Base-by-base conservation (phyloP, 805 yeast genomes). In the Candida ascalaphidarum region DNA sequence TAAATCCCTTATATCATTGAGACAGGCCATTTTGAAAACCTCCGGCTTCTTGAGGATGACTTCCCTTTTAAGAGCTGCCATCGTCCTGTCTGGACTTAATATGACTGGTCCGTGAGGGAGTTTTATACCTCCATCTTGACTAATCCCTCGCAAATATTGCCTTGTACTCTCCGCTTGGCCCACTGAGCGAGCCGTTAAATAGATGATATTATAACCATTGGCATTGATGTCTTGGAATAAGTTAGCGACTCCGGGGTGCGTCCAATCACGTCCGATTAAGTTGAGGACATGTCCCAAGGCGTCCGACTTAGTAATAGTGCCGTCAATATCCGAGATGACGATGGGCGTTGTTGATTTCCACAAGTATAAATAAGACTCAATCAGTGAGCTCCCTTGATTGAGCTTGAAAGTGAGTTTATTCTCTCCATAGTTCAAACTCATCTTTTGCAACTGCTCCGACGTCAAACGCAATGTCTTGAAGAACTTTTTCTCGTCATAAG, bases 11-110 rank as follows among this genome's bases (percentile, higher is more conserved):
- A 92, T 77, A 58, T 92, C 98, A 30, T 79, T 76, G 35, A 92
- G 61, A 54, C 97, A 89, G 1, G 98, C 95, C 88, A 92, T 92
- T 47, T 92, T 92, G 65, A 92, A 92, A n/a, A 92, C 92, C 54
- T 92, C 97, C 0, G 98, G 98, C 48, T 89, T 89, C 40, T 88
- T 84, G 47, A 89, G 58, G 25, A 92, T 89, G 16, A 92, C 94
- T 50, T 92, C 98, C 37, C 98, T 68, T 43, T 73, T 71, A 30
- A 92, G 59, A 0, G 98, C 98, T 3, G 97, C 97, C 62, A 92
- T 84, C 0, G 97, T 89, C 42, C 98, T 58, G 55, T 92, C 98
- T 0, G 98, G 98, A 20, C 95, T 82, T 28, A 92, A 59, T 23
- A 92, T 85, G 9, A 92, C 98, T 0, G 98, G 98, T 0, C 98